Conservation (phyloP, 2,329 filamentous ascomycete species). For the Colletotrichum sp. region DNA sequence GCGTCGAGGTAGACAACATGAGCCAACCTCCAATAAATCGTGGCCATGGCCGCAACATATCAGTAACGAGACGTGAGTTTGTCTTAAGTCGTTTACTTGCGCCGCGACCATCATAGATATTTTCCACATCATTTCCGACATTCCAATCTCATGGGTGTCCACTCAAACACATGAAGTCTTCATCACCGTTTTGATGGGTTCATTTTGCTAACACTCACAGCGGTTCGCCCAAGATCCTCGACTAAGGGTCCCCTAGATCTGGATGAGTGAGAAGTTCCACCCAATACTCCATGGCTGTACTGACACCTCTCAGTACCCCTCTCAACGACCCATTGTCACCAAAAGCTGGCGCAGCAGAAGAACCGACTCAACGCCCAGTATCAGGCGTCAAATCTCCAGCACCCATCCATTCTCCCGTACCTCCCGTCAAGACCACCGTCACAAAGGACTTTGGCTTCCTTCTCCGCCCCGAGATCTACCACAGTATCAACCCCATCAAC, state of each 20-base stretch:
- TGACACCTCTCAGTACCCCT: conserved; percentile 23
- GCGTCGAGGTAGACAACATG: background rate
- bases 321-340: conserved; percentile 23
- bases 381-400: conserved; percentile 25
- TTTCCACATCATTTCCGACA: background rate
- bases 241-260: conserved; percentile 81
- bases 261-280: conserved; percentile 60
- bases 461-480: conserved; percentile 81
- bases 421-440: conserved; percentile 37
- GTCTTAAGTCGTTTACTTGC: too few relatives aligned
- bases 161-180: background rate
- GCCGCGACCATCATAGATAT: background rate
- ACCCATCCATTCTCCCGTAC: conserved; percentile 35
- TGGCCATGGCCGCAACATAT: conserved; percentile 18
- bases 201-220: conserved; percentile 32
- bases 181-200: background rate
- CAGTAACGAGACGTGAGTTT: conserved; percentile 14
- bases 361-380: conserved; percentile 23
- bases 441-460: conserved; percentile 81
- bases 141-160: background rate
- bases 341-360: conserved; percentile 4
- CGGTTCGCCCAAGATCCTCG: conserved; percentile 67
- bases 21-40: conserved; percentile 6
- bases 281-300: background rate
- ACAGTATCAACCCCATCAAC: conserved; percentile 72